Base-by-base conservation (phyloP, 2,329 filamentous ascomycete genomes). In the Trichoderma citrinoviride region DNA sequence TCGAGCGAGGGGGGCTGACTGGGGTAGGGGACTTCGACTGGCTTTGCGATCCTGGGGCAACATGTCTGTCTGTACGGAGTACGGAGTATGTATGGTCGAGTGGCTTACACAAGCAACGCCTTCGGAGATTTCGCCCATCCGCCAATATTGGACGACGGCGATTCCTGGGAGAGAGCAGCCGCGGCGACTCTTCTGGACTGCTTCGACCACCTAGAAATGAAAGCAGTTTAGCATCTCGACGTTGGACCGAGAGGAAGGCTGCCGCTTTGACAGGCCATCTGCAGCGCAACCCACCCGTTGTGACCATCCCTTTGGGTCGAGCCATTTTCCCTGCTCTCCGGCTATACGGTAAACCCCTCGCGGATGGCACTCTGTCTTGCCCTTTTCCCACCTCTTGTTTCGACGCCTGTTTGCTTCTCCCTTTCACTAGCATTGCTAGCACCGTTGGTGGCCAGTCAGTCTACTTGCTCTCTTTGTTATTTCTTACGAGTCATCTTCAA, bases 101-200 rank as follows among this genome's bases (percentile, higher is more conserved):
- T 55, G 25, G 55, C 27, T 37, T 25, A n/a, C 33, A 23, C 25
- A 46, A 19, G 47, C 27, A 29, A 23, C 23, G 25, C 40, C n/a
- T 21, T 33, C 40, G 60, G 40, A 53, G 60, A 46, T 46, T 53
- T 53, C 23, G 27, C 21, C 41, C 29, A 37, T 41, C 49, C 44
- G 49, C 27, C 6, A 46, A 62, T 33, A 46, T 46, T 46, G 47
- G 49, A 54, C 25, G 49, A 46, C 49, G 49, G 21, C 40, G 12
- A 49, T 27, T 14, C 14, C 27, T 43, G 12, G 4, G 33, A 25
- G 44, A 3, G n/a, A 23, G 21, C 27, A 43, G 46, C 57, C 60
- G 60, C 60, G 60, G 60, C 60, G 60, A 62, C 60, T 23, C 60
- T 62, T 62, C 60, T 54, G 60, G 60, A 62, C 49, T 53, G 58